phyloP scores from a whole-genome alignment of 768 basidiomycete species.

The Galerina sulciceps region DNA sequence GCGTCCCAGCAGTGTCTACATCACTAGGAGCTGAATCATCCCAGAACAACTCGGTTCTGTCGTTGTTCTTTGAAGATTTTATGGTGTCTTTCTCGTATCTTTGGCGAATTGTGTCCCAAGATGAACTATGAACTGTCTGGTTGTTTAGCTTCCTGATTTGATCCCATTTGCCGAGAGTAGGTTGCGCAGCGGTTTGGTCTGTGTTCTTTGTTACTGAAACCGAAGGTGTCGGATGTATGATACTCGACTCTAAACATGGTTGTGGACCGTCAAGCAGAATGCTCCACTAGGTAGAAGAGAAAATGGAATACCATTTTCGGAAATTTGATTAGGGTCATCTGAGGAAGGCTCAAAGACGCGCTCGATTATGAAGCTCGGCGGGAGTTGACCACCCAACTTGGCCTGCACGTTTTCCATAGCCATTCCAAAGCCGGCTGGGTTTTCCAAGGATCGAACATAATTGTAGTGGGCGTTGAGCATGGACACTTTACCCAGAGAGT shows the following conservation, averaged over 20 bases:
- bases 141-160: conserved; percentile 62
- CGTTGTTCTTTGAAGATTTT: conserved; percentile 4
- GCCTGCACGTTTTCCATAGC: conserved; percentile 50
- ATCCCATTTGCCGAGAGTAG: conserved; percentile 58
- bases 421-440: conserved; percentile 41
- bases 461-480: conserved; percentile 34
- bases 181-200: conserved; percentile 10
- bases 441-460: conserved; percentile 42
- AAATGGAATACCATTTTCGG: conserved; percentile 7
- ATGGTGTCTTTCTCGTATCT: conserved; percentile 47
- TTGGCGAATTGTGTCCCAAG: conserved; percentile 74
- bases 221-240: conserved; percentile 14
- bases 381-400: conserved; percentile 38
- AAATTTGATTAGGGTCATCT: conserved; percentile 8
- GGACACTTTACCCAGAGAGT: conserved; percentile 31
- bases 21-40: neutral
- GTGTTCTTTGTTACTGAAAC: neutral
- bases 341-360: conserved; percentile 23
- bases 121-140: conserved; percentile 46
- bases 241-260: conserved; percentile 10
- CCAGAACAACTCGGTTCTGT: conserved; percentile 8
- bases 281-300: neutral
- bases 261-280: neutral
- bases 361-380: conserved; percentile 31
- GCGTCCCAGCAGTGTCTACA: neutral